A percentile compares a stretch with the other conserved stretches of the same genome.
Evolutionary conservation across 129 eudicot species (phyloP).

Genomic region (Silybum marianum): DNA sequence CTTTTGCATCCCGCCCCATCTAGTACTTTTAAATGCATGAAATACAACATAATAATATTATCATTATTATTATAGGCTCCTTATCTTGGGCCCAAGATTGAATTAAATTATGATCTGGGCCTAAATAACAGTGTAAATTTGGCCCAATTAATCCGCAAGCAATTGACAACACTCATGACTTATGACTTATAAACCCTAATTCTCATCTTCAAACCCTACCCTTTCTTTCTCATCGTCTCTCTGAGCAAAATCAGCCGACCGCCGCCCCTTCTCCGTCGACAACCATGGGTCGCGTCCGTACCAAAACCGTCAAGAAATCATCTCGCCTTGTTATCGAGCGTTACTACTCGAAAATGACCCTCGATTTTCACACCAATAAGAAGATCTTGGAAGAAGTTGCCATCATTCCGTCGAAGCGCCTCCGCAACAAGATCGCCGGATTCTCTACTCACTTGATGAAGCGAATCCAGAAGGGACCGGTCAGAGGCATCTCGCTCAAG

Average conservation of each 20-base stretch:
- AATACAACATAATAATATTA: neutral
- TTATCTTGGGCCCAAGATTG: neutral
- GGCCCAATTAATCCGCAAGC: neutral
- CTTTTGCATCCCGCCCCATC: too few species aligned
- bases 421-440: constrained; percentile 76
- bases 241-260: neutral
- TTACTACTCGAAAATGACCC: constrained; percentile 67
- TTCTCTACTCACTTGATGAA: constrained; percentile 74
- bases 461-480: constrained; percentile 73
- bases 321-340: constrained; percentile 65
- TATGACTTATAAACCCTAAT: neutral
- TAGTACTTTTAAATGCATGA: neutral
- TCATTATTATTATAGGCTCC: neutral
- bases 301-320: constrained; percentile 74
- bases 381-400: constrained; percentile 69
- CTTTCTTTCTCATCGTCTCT: neutral
- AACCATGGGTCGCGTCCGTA: constrained; percentile 68
- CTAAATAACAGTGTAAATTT: neutral
- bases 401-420: constrained; percentile 71
- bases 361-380: constrained; percentile 24
- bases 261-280: neutral
- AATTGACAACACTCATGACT: neutral
- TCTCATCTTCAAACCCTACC: neutral
- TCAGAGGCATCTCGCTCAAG: constrained; percentile 62
- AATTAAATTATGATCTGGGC: neutral